Evolutionary conservation across 371 early-diverging fungal genomes (phyloP), one percentile per base, ranked within the genome.

Genomic region (Mucor ambiguus): DNA sequence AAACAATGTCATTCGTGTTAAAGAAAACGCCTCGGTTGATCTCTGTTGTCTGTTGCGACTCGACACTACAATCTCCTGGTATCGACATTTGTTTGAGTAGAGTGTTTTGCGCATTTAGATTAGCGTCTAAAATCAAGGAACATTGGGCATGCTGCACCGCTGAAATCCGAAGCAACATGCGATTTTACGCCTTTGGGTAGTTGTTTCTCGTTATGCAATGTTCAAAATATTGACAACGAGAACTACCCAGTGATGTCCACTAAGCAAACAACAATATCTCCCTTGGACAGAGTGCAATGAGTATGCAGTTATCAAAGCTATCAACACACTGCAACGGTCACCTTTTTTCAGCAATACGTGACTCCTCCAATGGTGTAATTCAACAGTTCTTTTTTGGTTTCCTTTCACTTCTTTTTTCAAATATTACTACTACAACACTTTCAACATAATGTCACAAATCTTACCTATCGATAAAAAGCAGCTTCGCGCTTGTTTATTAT

Each of bases 401-500:
- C 41, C 41, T 41, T 11, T 28, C 28, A 16, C 52, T 52, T 52
- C 6, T 22, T 52, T 28, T 28, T 22, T 28, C 26, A 26, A 52
- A 28, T 26, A 52, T 14, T 49, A 52, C 28, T 49, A 48, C 26
- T 10, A 49, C 49, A 22, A 26, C 49, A 49, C 10, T 7, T 14
- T 10, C 2, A 49, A 16, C 14, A 52, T 52, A 52, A 91, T 91
- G 92, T 77, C 89, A 4, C 74, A 83, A 60, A 81, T 88, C 33
- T 81, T 93, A 65, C 92, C 90, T 41, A 76, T 81, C 48, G 92
- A 93, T 60, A 91, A 89, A 72, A 89, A 89, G 58, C 90, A 91
- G 67, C 81, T 95, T 64, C 87, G 98, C 35, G 97, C 98, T 9
- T 98, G 98, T 67, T 84, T 96, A 24, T 84, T 96, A 54, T 98